phyloP scores from a whole-genome alignment of 192 early-diverging fungal genomes.

The Backusella psychrophila region DNA sequence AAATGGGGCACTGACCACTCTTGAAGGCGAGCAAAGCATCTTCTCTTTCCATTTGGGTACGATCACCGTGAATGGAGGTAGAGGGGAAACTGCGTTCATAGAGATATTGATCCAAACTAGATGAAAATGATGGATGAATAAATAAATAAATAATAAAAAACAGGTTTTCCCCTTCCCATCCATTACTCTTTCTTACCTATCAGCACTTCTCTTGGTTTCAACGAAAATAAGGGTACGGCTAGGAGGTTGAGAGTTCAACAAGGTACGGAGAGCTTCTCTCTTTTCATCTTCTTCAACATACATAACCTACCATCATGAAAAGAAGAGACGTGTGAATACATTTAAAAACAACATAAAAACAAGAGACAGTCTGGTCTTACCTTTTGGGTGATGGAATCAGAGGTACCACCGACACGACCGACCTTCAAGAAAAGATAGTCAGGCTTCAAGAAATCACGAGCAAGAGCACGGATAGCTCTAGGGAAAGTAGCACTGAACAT shows the following conservation, averaged over 20 bases:
- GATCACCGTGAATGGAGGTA: constrained; percentile 84
- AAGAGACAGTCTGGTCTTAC: not conserved
- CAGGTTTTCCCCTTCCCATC: constrained; percentile 38
- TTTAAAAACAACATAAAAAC: constrained; percentile 34
- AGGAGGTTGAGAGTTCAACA: constrained; percentile 49
- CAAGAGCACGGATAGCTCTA: constrained; percentile 84
- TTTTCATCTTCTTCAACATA: constrained; percentile 41
- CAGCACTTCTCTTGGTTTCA: constrained; percentile 79
- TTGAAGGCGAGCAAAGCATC: constrained; percentile 71
- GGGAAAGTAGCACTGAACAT: constrained; percentile 99
- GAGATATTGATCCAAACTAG: constrained; percentile 67
- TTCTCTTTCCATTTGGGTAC: constrained; percentile 79
- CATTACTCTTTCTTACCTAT: constrained; percentile 59
- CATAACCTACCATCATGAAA: constrained; percentile 35
- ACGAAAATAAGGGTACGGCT: constrained; percentile 81
- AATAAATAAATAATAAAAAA: constrained; percentile 20
- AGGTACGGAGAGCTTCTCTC: constrained; percentile 43
- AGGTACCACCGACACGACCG: constrained; percentile 88
- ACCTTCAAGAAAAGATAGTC: constrained; percentile 80
- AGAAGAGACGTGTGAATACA: not conserved
- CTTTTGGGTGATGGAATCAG: constrained; percentile 87
- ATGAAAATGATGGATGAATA: not conserved
- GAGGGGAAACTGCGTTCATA: constrained; percentile 69
- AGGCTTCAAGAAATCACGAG: constrained; percentile 84
- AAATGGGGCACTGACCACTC: constrained; percentile 53